Percentiles rank a stretch among this genome's conserved stretches.
Conservation (phyloP, 2,329 filamentous ascomycete genomes). For the Orbilia ellipsospora region DNA sequence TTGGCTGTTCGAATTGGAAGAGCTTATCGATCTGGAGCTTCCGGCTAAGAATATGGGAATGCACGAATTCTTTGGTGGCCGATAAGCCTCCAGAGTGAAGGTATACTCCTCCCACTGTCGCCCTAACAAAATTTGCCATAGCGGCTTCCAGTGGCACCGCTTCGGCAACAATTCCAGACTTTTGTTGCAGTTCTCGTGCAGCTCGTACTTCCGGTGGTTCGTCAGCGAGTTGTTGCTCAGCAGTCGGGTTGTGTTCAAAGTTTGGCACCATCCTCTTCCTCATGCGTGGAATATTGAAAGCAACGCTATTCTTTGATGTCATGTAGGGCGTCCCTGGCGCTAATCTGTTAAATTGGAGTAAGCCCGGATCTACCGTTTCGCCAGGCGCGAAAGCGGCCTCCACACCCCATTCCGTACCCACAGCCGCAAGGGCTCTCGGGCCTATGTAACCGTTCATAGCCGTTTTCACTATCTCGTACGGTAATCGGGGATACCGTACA, state of each 20-base stretch:
- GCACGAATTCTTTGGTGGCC: slow-evolving; percentile 83
- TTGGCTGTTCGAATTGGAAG: slow-evolving; percentile 86
- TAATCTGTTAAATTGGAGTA: slow-evolving; percentile 76
- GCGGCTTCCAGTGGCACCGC: slow-evolving; percentile 63
- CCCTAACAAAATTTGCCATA: slow-evolving; percentile 80
- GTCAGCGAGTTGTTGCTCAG: neutral
- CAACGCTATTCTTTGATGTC: slow-evolving; percentile 26
- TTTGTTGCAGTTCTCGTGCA: slow-evolving; percentile 63
- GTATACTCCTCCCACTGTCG: slow-evolving; percentile 85
- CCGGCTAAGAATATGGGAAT: slow-evolving; percentile 82
- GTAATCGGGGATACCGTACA: slow-evolving; percentile 88
- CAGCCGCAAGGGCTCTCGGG: slow-evolving; percentile 75
- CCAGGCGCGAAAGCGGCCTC: slow-evolving; percentile 88
- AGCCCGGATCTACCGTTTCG: slow-evolving; percentile 87
- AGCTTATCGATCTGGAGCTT: slow-evolving; percentile 79
- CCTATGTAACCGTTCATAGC: slow-evolving; percentile 87
- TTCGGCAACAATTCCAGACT: slow-evolving; percentile 62
- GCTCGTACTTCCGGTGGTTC: slow-evolving; percentile 32
- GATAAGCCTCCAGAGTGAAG: slow-evolving; percentile 79
- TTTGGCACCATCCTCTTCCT: slow-evolving; percentile 28
- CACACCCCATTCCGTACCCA: slow-evolving; percentile 89
- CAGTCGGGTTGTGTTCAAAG: slow-evolving; percentile 46
- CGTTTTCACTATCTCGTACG: slow-evolving; percentile 86
- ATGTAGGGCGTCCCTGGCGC: slow-evolving; percentile 49
- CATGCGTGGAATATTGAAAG: slow-evolving; percentile 27